phyloP scores from a whole-genome alignment of 805 yeast genomes.

The Trichomonascus vanleenenianus region DNA sequence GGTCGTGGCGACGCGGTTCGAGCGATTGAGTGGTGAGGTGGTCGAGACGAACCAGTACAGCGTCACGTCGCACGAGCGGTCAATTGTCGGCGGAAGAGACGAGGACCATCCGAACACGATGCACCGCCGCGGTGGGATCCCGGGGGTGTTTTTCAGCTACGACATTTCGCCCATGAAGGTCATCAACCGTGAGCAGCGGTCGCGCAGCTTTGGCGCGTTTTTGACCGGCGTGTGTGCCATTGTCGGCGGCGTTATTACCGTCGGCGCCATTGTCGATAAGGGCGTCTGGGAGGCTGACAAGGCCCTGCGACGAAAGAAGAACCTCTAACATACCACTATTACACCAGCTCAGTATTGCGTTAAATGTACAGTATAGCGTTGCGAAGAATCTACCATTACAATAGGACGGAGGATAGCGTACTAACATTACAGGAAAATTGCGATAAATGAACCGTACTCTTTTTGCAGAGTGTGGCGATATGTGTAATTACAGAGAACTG shows the following conservation, averaged over 20 bases:
- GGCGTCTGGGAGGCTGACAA: constrained; percentile 85
- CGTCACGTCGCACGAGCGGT: constrained; percentile 81
- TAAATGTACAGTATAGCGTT: neutral
- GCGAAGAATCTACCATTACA: neutral
- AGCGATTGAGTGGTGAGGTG: constrained; percentile 45
- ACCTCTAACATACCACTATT: constrained; percentile 20
- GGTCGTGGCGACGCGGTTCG: constrained; percentile 85
- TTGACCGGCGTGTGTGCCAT: constrained; percentile 77
- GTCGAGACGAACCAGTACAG: constrained; percentile 86
- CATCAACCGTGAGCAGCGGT: constrained; percentile 64
- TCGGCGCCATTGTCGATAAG: constrained; percentile 82
- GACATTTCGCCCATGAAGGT: constrained; percentile 92
- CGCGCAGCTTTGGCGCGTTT: constrained; percentile 77
- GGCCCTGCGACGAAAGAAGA: constrained; percentile 62
- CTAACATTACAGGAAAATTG: too few relatives aligned
- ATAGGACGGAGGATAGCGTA: too few relatives aligned
- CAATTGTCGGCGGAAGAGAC: constrained; percentile 79
- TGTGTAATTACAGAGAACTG: too few relatives aligned
- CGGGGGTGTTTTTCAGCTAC: constrained; percentile 80
- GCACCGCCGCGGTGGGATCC: constrained; percentile 73
- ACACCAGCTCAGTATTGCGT: too few relatives aligned
- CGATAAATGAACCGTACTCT: too few relatives aligned
- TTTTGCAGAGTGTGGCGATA: too few relatives aligned
- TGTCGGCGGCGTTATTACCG: constrained; percentile 87
- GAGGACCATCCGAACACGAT: constrained; percentile 80